These are phyloP conservation scores for Salinomyces thailandicus DNA, from an alignment of 2,329 filamentous ascomycete genomes.

Conservation along the genomic window DNA sequence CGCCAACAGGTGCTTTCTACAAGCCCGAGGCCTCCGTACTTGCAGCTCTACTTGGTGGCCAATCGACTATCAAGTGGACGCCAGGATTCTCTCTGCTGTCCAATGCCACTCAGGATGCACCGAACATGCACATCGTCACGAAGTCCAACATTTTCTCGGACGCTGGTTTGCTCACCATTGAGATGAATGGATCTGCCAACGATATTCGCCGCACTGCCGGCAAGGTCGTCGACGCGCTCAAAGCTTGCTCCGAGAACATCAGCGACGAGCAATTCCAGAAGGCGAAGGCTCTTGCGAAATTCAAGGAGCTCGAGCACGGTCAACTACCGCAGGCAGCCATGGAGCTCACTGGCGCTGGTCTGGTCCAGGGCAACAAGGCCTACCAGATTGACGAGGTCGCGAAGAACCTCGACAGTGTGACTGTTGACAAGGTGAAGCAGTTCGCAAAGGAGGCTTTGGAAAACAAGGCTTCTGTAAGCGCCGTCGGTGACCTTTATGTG, in stretches of 20 bases:
- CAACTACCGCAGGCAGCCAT: conserved; percentile 69
- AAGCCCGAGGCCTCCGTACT: conserved; percentile 88
- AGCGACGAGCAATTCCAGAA: conserved; percentile 81
- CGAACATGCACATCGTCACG: conserved; percentile 59
- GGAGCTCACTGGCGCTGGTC: conserved; percentile 71
- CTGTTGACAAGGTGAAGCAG: conserved; percentile 78
- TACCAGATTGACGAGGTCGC: conserved; percentile 74
- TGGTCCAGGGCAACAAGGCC: conserved; percentile 70
- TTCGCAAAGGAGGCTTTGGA: conserved; percentile 79
- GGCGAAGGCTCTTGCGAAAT: conserved; percentile 87
- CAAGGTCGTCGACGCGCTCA: conserved; percentile 69
- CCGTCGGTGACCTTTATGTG: conserved; percentile 82
- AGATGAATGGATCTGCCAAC: conserved; percentile 63
- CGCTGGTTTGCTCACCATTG: conserved; percentile 77
- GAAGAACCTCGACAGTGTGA: conserved; percentile 70
- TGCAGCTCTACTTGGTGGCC: conserved; percentile 75
- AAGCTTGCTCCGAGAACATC: conserved; percentile 61
- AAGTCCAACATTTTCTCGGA: conserved; percentile 84
- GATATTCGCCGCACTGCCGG: conserved; percentile 65
- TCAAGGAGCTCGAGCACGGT: conserved; percentile 71
- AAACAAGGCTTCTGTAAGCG: conserved; percentile 76
- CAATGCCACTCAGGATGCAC: conserved; percentile 60
- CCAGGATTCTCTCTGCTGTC: conserved; percentile 82
- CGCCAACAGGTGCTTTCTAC: conserved; percentile 58
- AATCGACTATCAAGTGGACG: conserved; percentile 91